Evolutionary conservation across 805 yeast species (phyloP), one percentile per base, ranked within the genome.

Genomic region (Candida golubevii): DNA sequence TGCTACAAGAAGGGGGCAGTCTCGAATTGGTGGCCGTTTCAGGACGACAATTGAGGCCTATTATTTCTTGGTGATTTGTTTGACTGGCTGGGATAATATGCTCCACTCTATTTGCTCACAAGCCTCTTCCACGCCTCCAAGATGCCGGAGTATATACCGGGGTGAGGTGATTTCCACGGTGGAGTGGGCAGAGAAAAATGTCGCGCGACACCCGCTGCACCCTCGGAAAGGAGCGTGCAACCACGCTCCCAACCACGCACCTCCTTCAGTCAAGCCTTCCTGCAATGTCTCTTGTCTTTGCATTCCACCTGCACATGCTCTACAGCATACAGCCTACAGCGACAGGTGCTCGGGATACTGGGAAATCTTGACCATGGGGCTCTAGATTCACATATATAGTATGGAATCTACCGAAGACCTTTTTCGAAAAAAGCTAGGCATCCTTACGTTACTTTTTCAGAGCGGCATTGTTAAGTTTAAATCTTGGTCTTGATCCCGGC

Each of bases 171-270:
- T 18, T 18, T 18, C 23, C 23, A 18, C 23, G 23, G 23, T 18
- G 23, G 23, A 18, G 23, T 18, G 23, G 23, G 23, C 23, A 18
- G 23, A 18, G 34, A 8, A 13, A 36, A 44, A 44, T 44, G 47
- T 44, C 47, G 47, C 43, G 40, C 46, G 33, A 38, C n/a, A 38
- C 35, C 11, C 23, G 32, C 10, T 36, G 40, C 15, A 33, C 47
- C 47, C 47, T 44, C 47, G 47, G 47, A 44, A 44, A 35, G 39
- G 46, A 34, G 31, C 23, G 36, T 36, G 47, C 47, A 44, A 44
- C 40, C 47, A 44, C 47, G 23, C 23, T 4, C 32, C 46, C 47
- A 44, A 44, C 40, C 47, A 44, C 47, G 23, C 23, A 29, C 32
- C 46, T 43, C 46, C 47, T 44, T 39, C 39, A 34, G 38, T 14